These are phyloP conservation scores for Rhododendron vialii DNA, from an alignment of 148 eudicot species.

Conservation along the genomic window DNA sequence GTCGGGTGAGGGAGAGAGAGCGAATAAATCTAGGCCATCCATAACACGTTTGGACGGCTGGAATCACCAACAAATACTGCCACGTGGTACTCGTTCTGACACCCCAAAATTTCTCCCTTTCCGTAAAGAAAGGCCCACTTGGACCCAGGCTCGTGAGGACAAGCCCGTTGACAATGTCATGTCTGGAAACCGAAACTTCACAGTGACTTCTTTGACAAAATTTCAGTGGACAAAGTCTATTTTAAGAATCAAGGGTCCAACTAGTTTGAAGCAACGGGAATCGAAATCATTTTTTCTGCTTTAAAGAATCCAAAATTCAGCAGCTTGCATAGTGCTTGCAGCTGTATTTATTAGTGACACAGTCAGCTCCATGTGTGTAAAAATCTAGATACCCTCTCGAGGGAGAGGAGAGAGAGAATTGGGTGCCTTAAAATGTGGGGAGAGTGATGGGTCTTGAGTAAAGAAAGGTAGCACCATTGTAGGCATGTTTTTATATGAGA, in stretches of 20 bases:
- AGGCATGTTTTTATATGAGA: neutral
- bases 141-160: neutral
- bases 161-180: neutral
- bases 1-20: too few species aligned
- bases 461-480: constrained; percentile 3
- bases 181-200: neutral
- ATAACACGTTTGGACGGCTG: too few species aligned
- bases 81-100: too few species aligned
- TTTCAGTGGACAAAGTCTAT: neutral
- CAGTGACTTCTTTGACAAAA: neutral
- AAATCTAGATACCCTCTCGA: neutral
- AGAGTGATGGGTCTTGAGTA: neutral
- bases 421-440: constrained; percentile 13
- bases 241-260: neutral
- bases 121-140: neutral
- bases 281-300: neutral
- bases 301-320: neutral
- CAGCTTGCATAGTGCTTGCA: constrained; percentile 3
- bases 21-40: too few species aligned
- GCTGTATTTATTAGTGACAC: constrained; percentile 8
- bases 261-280: constrained; percentile 1
- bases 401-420: neutral
- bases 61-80: fast-evolving
- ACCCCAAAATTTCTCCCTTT: neutral
- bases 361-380: constrained; percentile 6